Percentiles rank a stretch among this genome's conserved stretches.
Evolutionary conservation across 257 asterid genomes (phyloP).

Genomic region (Solanum etuberosum): DNA sequence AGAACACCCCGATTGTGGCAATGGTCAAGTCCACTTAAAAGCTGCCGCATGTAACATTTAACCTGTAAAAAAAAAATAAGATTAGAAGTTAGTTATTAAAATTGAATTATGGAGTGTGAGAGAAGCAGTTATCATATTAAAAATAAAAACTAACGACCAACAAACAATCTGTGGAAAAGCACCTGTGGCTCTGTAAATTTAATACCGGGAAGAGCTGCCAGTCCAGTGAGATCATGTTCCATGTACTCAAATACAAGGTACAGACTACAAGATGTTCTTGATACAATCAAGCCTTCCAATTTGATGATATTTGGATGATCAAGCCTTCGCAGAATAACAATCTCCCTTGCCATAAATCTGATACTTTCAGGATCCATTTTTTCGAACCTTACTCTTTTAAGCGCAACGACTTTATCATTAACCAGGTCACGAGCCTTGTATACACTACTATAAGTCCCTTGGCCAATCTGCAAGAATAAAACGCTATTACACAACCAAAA

Average conservation of each 20-base stretch:
- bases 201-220: constrained; percentile 33
- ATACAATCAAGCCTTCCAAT: constrained; percentile 21
- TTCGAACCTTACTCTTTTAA: constrained; percentile 14
- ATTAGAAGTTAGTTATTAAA: neutral
- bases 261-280: constrained; percentile 33
- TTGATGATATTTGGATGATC: constrained; percentile 19
- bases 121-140: neutral
- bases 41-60: constrained; percentile 43
- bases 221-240: constrained; percentile 68
- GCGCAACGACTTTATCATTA: constrained; percentile 8
- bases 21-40: constrained; percentile 46
- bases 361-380: constrained; percentile 11
- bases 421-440: constrained; percentile 14
- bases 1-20: constrained; percentile 43
- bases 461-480: constrained; percentile 13
- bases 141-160: neutral
- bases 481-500: neutral
- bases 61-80: constrained; percentile 12
- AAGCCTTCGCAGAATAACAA: constrained; percentile 13
- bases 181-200: constrained; percentile 63
- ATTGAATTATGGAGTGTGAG: neutral
- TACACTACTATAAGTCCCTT: constrained; percentile 17
- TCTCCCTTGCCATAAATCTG: constrained; percentile 23
- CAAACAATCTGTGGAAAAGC: neutral
- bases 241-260: constrained; percentile 53